Base-by-base conservation (phyloP, 768 basidiomycete species). In the Russula emetica region DNA sequence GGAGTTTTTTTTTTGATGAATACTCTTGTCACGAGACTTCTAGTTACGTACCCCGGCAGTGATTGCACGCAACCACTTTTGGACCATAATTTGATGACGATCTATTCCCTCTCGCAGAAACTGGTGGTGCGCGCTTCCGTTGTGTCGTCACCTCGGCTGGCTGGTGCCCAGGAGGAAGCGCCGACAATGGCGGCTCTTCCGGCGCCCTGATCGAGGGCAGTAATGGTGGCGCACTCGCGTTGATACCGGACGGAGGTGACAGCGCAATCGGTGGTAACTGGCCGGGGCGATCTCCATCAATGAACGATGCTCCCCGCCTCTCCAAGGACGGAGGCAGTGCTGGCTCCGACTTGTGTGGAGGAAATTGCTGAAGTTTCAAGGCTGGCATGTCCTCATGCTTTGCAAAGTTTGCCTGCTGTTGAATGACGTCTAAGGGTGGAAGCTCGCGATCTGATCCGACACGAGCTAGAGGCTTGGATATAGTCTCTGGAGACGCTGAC, bases 1-100 rank as follows among this genome's bases (percentile, higher is more conserved):
- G 60, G 38, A 61, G 16, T 66, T 18, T 51, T 38, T 42, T 32
- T 52, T 6, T 26, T 5, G 54, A 20, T 49, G n/a, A 59, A 20
- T 38, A 50, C 34, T 60, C 40, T 30, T n/a, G n/a, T 60, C 53
- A 56, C 42, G 30, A 16, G 20, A 20, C 56, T 24, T 5, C 20
- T 24, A 1, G 24, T 60, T 57, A 77, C 84, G 61, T 70, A 92
- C 91, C 89, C 78, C 91, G 83, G 75, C 91, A 93, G 72, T 90
- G 90, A 74, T 92, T 91, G 75, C 91, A 93, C 18, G 91, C 91
- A 26, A 93, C 90, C 14, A 92, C 87, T 71, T 92, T 92, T 52
- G 90, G 88, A 13, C 90, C 90, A 56, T 88, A 88, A 62, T 80
- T 85, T 40, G 83, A 55, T 79, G 75, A 70, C 81, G 79, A 66